A percentile compares a stretch with the other conserved stretches of the same genome.
Conservation (phyloP, 805 yeast genomes). For the Cyberlindnera misumaiensis region DNA sequence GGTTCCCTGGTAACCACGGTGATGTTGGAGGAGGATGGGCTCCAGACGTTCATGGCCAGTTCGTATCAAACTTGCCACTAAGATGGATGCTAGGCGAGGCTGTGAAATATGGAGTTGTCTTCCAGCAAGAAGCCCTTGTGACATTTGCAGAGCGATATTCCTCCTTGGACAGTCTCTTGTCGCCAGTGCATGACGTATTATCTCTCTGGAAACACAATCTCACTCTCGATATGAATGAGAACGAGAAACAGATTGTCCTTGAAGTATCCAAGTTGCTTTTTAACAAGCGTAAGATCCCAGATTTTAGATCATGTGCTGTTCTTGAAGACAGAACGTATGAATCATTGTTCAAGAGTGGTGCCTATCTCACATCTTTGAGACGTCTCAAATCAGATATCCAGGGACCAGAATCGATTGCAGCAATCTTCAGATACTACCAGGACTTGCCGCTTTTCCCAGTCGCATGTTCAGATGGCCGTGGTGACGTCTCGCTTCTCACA, state of each 20-base stretch:
- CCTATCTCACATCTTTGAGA: conserved; percentile 12
- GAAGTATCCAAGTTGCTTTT: conserved; percentile 6
- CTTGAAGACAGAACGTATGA: conserved; percentile 5
- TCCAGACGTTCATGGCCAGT: conserved; percentile 36
- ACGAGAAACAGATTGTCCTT: conserved; percentile 9
- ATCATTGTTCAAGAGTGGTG: conserved; percentile 13
- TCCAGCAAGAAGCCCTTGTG: conserved; percentile 34
- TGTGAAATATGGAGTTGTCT: conserved; percentile 40
- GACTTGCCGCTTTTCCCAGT: conserved; percentile 21
- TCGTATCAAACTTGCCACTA: conserved; percentile 43
- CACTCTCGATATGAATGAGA: conserved; percentile 9
- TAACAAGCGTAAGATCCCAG: conserved; percentile 7
- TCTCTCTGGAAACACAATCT: conserved; percentile 19
- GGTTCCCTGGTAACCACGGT: conserved; percentile 67
- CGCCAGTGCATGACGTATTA: conserved; percentile 47
- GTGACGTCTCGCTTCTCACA: conserved; percentile 22
- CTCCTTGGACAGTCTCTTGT: conserved; percentile 34
- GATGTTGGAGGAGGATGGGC: conserved; percentile 69
- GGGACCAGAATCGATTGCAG: conserved; percentile 2
- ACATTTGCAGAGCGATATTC: conserved; percentile 36
- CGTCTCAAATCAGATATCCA: conserved; percentile 8
- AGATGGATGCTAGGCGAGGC: conserved; percentile 60
- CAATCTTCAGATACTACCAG: conserved; percentile 9
- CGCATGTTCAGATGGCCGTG: conserved; percentile 32
- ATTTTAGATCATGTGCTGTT: conserved; percentile 16